These are phyloP conservation scores for Brachypodium distachyon DNA, from an alignment of 202 grass and related monocot genomes.

Conservation along the genomic window DNA sequence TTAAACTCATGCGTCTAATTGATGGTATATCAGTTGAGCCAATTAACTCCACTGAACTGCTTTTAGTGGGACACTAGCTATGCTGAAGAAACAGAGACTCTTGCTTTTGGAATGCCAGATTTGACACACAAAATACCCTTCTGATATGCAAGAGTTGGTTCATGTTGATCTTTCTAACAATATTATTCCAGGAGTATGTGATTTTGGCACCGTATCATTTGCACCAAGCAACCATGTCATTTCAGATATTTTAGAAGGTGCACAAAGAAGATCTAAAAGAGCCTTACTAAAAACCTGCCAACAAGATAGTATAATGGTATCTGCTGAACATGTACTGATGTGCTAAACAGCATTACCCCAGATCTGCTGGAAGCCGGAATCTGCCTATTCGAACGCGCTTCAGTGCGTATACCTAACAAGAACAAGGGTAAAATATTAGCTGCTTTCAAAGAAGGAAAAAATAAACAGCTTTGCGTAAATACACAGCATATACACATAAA, in stretches of 20 bases:
- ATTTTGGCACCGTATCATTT: background rate
- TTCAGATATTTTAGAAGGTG: background rate
- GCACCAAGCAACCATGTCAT: background rate
- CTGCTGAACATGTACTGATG: background rate
- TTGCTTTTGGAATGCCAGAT: background rate
- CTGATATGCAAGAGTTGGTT: background rate
- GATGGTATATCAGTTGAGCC: background rate
- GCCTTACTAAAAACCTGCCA: background rate
- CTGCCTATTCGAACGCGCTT: constrained; percentile 78
- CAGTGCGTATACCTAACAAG: constrained; percentile 58
- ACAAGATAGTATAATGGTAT: background rate
- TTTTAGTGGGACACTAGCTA: background rate
- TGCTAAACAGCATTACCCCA: constrained; percentile 51
- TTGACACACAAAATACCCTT: background rate
- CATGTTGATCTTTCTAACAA: background rate
- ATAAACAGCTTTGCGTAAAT: background rate
- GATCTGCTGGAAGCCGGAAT: constrained; percentile 81
- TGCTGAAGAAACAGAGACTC: background rate
- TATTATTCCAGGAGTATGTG: background rate
- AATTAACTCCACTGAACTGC: background rate
- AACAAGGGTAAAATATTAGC: constrained; percentile 36
- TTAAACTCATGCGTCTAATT: background rate
- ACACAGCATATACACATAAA: background rate
- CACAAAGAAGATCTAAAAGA: background rate
- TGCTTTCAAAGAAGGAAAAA: background rate